A percentile compares a stretch with the other conserved stretches of the same genome.
Evolutionary conservation across 1,284 basidiomycete species (phyloP).

Genomic region (Apiotrichum mycotoxinovorans): DNA sequence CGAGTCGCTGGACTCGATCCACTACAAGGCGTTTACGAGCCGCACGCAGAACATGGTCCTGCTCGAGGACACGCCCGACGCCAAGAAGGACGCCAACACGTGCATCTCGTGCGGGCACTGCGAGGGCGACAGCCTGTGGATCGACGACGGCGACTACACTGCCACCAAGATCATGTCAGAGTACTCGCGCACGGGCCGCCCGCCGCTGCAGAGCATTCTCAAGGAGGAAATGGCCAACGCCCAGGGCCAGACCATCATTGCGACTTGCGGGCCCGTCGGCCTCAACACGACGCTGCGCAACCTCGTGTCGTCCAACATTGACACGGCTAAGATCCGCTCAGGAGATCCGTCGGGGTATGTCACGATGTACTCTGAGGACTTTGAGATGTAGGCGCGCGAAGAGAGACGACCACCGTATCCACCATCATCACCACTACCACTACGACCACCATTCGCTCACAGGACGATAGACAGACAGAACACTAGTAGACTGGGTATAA

Average conservation of each 20-base stretch:
- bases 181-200: conserved; percentile 67
- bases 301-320: conserved; percentile 12
- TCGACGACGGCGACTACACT: conserved; percentile 63
- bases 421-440: too few relatives aligned
- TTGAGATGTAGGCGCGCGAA: conserved; percentile 17
- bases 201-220: conserved; percentile 64
- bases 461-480: too few relatives aligned
- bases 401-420: too few relatives aligned
- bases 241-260: conserved; percentile 62
- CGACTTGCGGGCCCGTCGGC: conserved; percentile 29
- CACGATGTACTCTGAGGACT: conserved; percentile 22
- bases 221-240: conserved; percentile 63
- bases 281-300: conserved; percentile 11
- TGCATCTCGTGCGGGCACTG: conserved; percentile 6
- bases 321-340: conserved; percentile 8
- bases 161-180: conserved; percentile 69
- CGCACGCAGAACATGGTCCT: conserved; percentile 18
- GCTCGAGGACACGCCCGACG: conserved; percentile 16
- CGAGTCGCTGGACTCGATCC: conserved; percentile 1
- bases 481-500: too few relatives aligned
- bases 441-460: too few relatives aligned
- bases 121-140: conserved; percentile 46
- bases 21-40: conserved; percentile 10
- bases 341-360: conserved; percentile 15
- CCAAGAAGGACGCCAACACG: conserved; percentile 1